phyloP scores from a whole-genome alignment of 176 grass and related monocot genomes.

The Lolium multiflorum region DNA sequence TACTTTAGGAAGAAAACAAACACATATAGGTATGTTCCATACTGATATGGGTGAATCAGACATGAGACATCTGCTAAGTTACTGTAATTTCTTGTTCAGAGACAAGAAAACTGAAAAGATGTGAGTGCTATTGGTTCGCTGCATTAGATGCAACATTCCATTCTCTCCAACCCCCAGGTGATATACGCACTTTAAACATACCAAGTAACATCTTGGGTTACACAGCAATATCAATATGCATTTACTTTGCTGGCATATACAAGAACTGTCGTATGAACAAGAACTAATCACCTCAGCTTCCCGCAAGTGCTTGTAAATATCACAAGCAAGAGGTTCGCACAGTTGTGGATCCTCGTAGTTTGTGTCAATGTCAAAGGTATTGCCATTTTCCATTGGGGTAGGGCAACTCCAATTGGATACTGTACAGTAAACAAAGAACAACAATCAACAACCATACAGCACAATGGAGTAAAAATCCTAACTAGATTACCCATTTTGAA shows the following conservation, averaged over 20 bases:
- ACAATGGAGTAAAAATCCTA: slow-evolving; percentile 8
- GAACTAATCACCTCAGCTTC: slow-evolving; percentile 70
- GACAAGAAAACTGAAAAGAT: neutral
- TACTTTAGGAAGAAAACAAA: slow-evolving; percentile 23
- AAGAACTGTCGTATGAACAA: slow-evolving; percentile 14
- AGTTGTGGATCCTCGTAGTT: slow-evolving; percentile 61
- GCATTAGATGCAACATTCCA: slow-evolving; percentile 1
- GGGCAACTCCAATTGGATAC: slow-evolving; percentile 51
- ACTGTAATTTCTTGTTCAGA: slow-evolving; percentile 11
- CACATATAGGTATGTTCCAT: slow-evolving; percentile 12
- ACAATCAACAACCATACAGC: slow-evolving; percentile 7
- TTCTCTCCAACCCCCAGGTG: neutral
- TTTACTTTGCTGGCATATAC: slow-evolving; percentile 9
- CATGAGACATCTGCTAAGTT: neutral
- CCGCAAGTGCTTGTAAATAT: slow-evolving; percentile 77
- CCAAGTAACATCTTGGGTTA: slow-evolving; percentile 7
- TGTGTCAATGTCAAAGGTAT: slow-evolving; percentile 42
- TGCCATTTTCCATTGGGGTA: slow-evolving; percentile 46
- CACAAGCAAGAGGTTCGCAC: slow-evolving; percentile 67
- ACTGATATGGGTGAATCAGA: slow-evolving; percentile 14
- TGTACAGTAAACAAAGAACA: slow-evolving; percentile 44
- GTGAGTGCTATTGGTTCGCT: neutral
- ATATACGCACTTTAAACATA: slow-evolving; percentile 1
- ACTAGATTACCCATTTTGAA: neutral
- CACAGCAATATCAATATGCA: slow-evolving; percentile 17